Evolutionary conservation across 2,329 filamentous ascomycete species (phyloP).

Genomic region (Orbilia brochopaga): DNA sequence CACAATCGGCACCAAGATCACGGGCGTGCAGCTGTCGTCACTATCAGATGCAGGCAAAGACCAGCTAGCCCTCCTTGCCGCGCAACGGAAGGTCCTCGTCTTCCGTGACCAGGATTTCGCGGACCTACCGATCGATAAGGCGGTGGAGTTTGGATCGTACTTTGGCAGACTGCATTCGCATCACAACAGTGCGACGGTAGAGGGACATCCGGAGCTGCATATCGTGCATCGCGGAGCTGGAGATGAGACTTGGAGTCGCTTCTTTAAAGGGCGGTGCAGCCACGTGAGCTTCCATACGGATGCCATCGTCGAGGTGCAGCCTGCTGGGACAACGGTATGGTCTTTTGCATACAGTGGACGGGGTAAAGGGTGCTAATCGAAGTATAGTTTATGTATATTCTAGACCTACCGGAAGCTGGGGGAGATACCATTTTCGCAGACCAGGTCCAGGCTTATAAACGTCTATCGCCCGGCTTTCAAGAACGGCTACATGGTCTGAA

Average conservation of each 20-base stretch:
- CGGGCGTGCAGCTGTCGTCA: constrained; percentile 72
- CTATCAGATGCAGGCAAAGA: constrained; percentile 74
- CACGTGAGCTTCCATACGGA: constrained; percentile 89
- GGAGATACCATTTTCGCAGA: constrained; percentile 86
- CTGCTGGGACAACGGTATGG: constrained; percentile 75
- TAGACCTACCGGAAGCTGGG: constrained; percentile 68
- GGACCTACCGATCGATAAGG: constrained; percentile 72
- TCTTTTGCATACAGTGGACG: neutral
- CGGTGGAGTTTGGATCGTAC: constrained; percentile 73
- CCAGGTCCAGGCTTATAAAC: constrained; percentile 78
- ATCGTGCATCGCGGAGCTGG: constrained; percentile 77
- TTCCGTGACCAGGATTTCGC: constrained; percentile 78
- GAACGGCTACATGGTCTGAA: constrained; percentile 79
- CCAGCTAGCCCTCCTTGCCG: constrained; percentile 75
- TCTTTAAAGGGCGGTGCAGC: constrained; percentile 74
- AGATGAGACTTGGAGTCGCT: constrained; percentile 68
- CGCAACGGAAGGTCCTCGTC: constrained; percentile 78
- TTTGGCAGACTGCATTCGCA: constrained; percentile 84
- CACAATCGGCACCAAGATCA: constrained; percentile 74
- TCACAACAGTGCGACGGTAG: constrained; percentile 66
- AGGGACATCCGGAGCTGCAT: constrained; percentile 75
- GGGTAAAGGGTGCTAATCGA: neutral
- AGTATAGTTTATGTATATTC: constrained; percentile 74
- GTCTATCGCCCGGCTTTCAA: constrained; percentile 78
- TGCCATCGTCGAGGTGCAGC: constrained; percentile 84